Evolutionary conservation across 306 rosid genomes (phyloP).

Genomic region (Astragalus membranaceus): DNA sequence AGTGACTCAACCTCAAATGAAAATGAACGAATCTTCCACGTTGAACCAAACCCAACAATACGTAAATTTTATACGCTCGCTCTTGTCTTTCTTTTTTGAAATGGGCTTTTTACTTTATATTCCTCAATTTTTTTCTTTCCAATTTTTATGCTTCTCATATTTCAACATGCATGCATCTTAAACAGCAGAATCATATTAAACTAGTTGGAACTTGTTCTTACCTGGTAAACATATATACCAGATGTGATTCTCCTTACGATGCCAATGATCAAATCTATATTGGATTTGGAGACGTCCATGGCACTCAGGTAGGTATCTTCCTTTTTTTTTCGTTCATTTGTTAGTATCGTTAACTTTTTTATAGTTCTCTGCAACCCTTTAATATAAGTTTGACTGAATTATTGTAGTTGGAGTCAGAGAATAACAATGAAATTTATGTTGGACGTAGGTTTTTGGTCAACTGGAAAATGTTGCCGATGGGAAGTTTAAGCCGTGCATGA

Average conservation of each 20-base stretch:
- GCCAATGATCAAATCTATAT: constrained; percentile 64
- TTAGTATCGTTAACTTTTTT: too few species aligned
- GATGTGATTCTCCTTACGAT: constrained; percentile 54
- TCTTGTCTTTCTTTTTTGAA: not conserved
- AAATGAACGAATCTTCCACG: constrained; percentile 29
- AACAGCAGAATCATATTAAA: constrained; percentile 23
- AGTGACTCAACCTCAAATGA: constrained; percentile 24
- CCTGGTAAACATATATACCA: constrained; percentile 54
- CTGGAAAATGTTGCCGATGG: constrained; percentile 35
- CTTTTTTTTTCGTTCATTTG: too few species aligned
- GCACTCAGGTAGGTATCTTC: constrained; percentile 65
- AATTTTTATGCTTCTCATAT: too few species aligned
- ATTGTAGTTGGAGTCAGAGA: too few species aligned
- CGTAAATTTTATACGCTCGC: not conserved
- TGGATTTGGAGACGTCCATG: constrained; percentile 68
- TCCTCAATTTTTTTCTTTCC: too few species aligned
- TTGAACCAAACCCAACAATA: constrained; percentile 32
- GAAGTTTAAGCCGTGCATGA: constrained; percentile 42
- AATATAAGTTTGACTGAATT: too few species aligned
- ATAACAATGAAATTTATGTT: too few species aligned
- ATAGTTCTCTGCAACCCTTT: too few species aligned
- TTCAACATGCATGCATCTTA: too few species aligned
- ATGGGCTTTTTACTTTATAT: too few species aligned
- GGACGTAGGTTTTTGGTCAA: constrained; percentile 35
- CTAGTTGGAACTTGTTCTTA: constrained; percentile 40